Conservation (phyloP, 441 rosid genomes). For the Gossypium lobatum region DNA sequence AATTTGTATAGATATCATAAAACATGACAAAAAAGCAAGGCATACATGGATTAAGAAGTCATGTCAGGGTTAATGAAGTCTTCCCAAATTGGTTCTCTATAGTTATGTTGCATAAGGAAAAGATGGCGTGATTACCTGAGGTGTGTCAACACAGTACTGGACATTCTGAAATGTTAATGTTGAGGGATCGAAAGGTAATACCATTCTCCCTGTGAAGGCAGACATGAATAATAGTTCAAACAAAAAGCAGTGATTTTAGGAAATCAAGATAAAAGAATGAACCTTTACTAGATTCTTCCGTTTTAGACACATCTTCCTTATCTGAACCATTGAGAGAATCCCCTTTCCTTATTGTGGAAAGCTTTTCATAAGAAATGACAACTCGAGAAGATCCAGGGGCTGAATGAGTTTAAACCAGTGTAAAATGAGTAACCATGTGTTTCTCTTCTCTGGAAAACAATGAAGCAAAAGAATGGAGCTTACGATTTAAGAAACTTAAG, state of each 20-base stretch:
- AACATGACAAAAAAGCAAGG: background rate
- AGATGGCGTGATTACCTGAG: slow-evolving; percentile 24
- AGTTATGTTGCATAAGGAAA: too few relatives aligned
- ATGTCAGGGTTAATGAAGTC: background rate
- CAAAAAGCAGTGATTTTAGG: background rate
- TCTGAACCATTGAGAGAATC: slow-evolving; percentile 17
- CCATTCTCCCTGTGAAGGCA: slow-evolving; percentile 35
- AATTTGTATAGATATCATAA: too few relatives aligned
- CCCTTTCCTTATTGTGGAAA: slow-evolving; percentile 31
- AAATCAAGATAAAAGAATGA: background rate
- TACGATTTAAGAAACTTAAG: slow-evolving; percentile 42
- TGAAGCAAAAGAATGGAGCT: slow-evolving; percentile 3
- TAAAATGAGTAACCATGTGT: background rate
- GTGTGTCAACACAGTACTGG: slow-evolving; percentile 45
- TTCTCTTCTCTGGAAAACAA: background rate
- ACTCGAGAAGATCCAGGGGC: slow-evolving; percentile 49
- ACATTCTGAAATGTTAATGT: slow-evolving; percentile 41
- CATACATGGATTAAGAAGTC: background rate
- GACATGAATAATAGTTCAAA: background rate
- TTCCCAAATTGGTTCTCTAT: background rate
- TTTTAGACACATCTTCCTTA: background rate
- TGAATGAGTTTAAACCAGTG: slow-evolving; percentile 11
- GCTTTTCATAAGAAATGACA: slow-evolving; percentile 38
- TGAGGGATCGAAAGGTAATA: slow-evolving; percentile 51
- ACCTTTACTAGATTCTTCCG: slow-evolving; percentile 20